Percentiles rank a stretch among this genome's conserved stretches.
Evolutionary conservation across 805 yeast species (phyloP).

Genomic region (Lipomyces orientalis): DNA sequence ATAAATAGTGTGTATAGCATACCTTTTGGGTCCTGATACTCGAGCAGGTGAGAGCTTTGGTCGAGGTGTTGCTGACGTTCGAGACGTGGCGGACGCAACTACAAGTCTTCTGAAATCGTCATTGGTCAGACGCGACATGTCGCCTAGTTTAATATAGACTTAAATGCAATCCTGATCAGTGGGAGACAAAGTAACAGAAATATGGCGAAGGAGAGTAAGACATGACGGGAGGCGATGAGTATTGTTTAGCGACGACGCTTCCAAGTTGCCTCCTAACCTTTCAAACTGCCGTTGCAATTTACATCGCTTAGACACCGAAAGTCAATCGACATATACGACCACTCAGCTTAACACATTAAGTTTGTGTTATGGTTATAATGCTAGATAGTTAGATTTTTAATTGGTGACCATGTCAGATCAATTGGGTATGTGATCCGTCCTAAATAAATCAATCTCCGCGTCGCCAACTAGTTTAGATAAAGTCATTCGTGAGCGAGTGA

Average conservation of each 20-base stretch:
- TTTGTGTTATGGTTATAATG: no score
- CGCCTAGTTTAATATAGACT: background rate
- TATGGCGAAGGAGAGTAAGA: background rate
- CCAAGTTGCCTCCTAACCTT: background rate
- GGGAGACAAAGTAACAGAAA: background rate
- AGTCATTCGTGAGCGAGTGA: conserved; percentile 24
- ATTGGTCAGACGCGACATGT: conserved; percentile 19
- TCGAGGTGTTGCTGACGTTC: background rate
- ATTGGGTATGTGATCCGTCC: background rate
- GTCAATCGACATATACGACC: no score
- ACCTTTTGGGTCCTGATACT: conserved; percentile 5
- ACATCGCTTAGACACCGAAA: no score
- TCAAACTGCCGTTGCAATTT: background rate
- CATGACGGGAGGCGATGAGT: background rate
- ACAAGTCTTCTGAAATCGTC: conserved; percentile 30
- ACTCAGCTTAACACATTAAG: background rate
- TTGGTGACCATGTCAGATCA: conserved; percentile 5
- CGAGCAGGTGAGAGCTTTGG: background rate
- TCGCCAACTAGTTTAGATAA: conserved; percentile 4
- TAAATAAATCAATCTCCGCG: background rate
- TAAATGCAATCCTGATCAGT: background rate
- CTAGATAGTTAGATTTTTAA: background rate
- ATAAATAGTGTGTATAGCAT: background rate
- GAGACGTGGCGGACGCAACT: background rate
- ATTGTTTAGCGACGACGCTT: background rate